Base-by-base conservation (phyloP, 331 rosid species). In the Acacia pycnantha region DNA sequence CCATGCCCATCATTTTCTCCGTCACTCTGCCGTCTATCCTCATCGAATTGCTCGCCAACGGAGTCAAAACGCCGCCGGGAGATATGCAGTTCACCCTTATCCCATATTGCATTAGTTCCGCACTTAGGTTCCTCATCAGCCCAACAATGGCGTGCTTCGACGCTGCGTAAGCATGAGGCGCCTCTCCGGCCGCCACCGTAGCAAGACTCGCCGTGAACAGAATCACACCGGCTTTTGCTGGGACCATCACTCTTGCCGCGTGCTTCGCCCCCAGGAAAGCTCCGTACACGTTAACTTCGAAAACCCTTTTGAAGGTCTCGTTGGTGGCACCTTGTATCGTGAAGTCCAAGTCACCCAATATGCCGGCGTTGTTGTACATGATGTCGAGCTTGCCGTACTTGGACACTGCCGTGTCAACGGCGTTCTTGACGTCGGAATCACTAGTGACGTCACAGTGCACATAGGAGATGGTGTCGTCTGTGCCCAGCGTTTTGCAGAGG, bases 141-240 rank as follows among this genome's bases (percentile, higher is more conserved):
- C 98, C 97, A 21, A 86, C 83, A 26, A 90, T 29, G 0, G 93
- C 94, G 11, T 86, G 90, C 76, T 92, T 94, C 4, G 97, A 92
- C n/a, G 51, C 61, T 0, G 92, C 51, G 70, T 91, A 92, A 0
- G 94, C 83, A 15, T 88, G 92, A 1, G 93, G 1, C 1, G 87
- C 21, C 2, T 78, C 79, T 0, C 91, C 94, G 0, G 83, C 70
- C 1, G 73, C 68, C 2, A 40, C 27, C 0, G 94, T 78, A 1
- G 86, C 73, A 1, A 70, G 15, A n/a, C 98, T 91, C 0, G 91
- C 24, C 0, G 98, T 90, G 58, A 90, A 92, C 0, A 94, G 66
- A 46, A 94, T 91, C 24, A 88, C 81, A 0, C 98, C 98, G 0
- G 41, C 86, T 22, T 84, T 85, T 0, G 74, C 82, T 0, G 90